phyloP scores from a whole-genome alignment of 2,329 filamentous ascomycete genomes.

The Periconia macrospinosa region DNA sequence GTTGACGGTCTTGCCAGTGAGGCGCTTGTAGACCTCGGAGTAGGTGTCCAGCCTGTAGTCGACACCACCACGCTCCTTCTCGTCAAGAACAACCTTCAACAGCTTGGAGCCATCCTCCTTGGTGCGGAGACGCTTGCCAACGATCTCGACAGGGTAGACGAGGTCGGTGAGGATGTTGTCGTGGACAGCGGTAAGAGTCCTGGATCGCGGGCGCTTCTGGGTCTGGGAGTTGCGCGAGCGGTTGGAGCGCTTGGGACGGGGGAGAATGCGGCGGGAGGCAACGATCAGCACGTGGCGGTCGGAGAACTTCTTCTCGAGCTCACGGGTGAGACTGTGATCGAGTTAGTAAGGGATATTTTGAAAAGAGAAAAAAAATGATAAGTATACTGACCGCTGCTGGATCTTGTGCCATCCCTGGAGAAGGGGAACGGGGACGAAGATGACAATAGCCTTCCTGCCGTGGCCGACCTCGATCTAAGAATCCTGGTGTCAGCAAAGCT shows the following conservation, averaged over 20 bases:
- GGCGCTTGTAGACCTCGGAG: slow-evolving; percentile 97
- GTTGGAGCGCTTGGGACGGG: slow-evolving; percentile 97
- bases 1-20: slow-evolving; percentile 93
- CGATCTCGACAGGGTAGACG: slow-evolving; percentile 99
- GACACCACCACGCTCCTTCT: slow-evolving; percentile 99
- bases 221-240: slow-evolving; percentile 94
- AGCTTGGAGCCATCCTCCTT: slow-evolving; percentile 98
- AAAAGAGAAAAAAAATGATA: background rate
- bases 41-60: slow-evolving; percentile 99
- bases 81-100: slow-evolving; percentile 98
- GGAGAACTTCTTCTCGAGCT: slow-evolving; percentile 99
- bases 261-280: slow-evolving; percentile 96
- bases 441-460: slow-evolving; percentile 99
- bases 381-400: slow-evolving; percentile 90
- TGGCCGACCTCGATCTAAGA: slow-evolving; percentile 98
- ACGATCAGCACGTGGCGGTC: slow-evolving; percentile 99
- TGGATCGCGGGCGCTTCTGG: slow-evolving; percentile 97
- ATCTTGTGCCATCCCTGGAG: slow-evolving; percentile 98
- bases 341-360: slow-evolving; percentile 9
- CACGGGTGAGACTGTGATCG: slow-evolving; percentile 81
- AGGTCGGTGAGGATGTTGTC: slow-evolving; percentile 97
- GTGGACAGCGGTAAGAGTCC: slow-evolving; percentile 98
- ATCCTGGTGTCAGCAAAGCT: slow-evolving; percentile 60
- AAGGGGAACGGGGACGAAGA: slow-evolving; percentile 99
- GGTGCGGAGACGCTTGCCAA: slow-evolving; percentile 97